Base-by-base conservation (phyloP, 2,329 filamentous ascomycete genomes). In the Talaromyces sp. region DNA sequence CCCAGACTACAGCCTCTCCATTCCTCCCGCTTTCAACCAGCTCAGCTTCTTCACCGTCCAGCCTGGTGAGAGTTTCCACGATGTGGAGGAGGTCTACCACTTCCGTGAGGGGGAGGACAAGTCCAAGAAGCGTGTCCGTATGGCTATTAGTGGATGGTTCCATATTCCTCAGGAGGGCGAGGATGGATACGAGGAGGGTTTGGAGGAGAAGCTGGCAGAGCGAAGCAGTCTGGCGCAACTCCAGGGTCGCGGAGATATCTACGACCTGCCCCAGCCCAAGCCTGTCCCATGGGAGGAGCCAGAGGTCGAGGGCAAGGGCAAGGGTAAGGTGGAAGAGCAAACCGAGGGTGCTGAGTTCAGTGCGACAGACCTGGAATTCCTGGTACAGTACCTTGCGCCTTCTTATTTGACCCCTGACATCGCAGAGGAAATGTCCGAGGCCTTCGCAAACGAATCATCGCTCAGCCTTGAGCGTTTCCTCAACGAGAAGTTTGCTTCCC, bases 61-160 rank as follows among this genome's bases (percentile, higher is more conserved):
- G 76, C 94, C 94, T 0, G 94, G 94, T n/a, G 87, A 96, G 81
- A 97, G 93, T 72, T 99, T 97, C 75, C 94, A 99, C 75, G 94
- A 99, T 71, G 94, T 99, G 50, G 93, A 97, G 76, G 94, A 99
- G 75, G 94, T 99, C 4, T 97, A 97, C 75, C 86, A 89, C 70
- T 81, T 85, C 65, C 79, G 76, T 58, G 80, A 70, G 54, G 79
- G 77, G 69, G 82, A 77, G 64, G 83, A 84, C 73, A 82, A 86
- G 49, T 82, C 81, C 69, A 85, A 81, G 71, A 82, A 68, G 55
- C 70, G 75, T 8, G 85, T 97, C 44, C 87, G 94, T 62, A 97
- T 99, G 93, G 94, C 94, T 46, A 96, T 99, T 68, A 96, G 91
- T 69, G 94, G 94, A 47, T 99, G 94, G 94, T 99, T 95, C 73